Conservation (phyloP, 371 early-diverging fungal species). For the Batkoa obscura region DNA sequence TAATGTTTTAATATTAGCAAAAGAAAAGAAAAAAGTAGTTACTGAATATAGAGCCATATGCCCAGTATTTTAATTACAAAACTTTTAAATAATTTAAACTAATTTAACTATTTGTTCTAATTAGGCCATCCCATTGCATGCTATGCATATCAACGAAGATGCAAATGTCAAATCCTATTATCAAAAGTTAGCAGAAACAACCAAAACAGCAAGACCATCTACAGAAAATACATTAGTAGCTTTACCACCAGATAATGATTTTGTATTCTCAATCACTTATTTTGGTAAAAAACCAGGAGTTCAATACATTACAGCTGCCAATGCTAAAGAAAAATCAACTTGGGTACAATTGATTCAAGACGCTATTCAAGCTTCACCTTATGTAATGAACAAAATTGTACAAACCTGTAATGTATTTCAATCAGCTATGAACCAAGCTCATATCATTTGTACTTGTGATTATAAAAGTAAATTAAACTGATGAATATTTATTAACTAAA, state of each 20-base stretch:
- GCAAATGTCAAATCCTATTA: background rate
- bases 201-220: conserved; percentile 10
- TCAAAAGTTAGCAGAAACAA: background rate
- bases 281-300: no score
- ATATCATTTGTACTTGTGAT: background rate
- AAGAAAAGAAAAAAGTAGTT: conserved; percentile 26
- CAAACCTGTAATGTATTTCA: background rate
- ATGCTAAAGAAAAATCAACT: conserved; percentile 47
- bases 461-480: background rate
- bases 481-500: background rate
- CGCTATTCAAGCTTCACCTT: background rate
- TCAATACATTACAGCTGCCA: conserved; percentile 3
- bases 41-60: conserved; percentile 35
- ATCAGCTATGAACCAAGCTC: background rate
- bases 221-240: background rate
- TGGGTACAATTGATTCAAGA: conserved; percentile 61
- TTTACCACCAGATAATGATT: conserved; percentile 15
- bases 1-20: conserved; percentile 60
- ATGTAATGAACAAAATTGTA: background rate
- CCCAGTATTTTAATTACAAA: conserved; percentile 25
- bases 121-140: conserved; percentile 57
- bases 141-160: conserved; percentile 40
- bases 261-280: background rate
- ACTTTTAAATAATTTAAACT: no score
- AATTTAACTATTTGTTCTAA: background rate